phyloP scores from a whole-genome alignment of 1,284 basidiomycete genomes.

The Ustilago nuda region DNA sequence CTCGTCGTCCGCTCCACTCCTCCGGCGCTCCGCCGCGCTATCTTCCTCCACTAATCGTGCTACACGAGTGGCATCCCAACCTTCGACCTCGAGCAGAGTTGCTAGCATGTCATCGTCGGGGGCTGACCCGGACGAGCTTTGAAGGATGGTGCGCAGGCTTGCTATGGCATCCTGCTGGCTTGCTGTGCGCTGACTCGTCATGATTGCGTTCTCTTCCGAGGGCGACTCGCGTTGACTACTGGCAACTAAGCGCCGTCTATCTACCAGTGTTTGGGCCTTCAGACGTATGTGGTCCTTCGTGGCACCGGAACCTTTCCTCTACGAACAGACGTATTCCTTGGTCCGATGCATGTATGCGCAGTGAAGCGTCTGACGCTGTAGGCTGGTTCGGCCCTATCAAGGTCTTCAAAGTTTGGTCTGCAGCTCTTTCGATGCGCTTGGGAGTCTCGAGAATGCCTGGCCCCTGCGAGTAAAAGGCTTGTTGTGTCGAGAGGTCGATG shows the following conservation, averaged over 20 bases:
- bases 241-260: no score
- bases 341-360: constrained; percentile 2
- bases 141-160: constrained; percentile 34
- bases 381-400: background rate
- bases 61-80: constrained; percentile 46
- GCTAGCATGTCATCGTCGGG: constrained; percentile 42
- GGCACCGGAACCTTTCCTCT: no score
- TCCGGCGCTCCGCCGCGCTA: constrained; percentile 39
- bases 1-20: constrained; percentile 53
- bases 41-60: constrained; percentile 45
- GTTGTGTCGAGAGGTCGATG: background rate
- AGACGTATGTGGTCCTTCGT: no score
- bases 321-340: background rate
- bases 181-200: constrained; percentile 29
- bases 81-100: constrained; percentile 51
- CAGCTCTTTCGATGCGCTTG: background rate
- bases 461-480: background rate
- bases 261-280: no score
- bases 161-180: constrained; percentile 46
- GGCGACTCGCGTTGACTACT: no score
- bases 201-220: background rate
- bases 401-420: background rate
- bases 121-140: constrained; percentile 15
- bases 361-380: background rate
- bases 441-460: background rate